Percentiles rank a stretch among this genome's conserved stretches.
These are phyloP conservation scores for Trametes cubensis DNA, from an alignment of 768 basidiomycete genomes.

Conservation along the genomic window DNA sequence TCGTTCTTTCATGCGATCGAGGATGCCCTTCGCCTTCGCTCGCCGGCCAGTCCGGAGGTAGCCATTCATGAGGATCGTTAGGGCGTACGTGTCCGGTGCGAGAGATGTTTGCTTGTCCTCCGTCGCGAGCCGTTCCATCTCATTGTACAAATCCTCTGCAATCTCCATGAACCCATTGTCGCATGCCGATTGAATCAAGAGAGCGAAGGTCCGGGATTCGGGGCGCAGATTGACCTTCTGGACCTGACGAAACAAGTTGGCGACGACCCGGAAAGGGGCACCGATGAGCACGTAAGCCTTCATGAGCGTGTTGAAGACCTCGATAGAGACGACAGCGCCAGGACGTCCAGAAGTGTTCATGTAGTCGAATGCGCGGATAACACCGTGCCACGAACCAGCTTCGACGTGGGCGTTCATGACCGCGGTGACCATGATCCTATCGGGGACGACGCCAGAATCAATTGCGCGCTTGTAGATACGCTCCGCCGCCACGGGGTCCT, in stretches of 20 bases:
- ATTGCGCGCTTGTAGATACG: conserved; percentile 66
- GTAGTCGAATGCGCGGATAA: conserved; percentile 69
- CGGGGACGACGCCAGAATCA: conserved; percentile 61
- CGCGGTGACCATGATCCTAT: conserved; percentile 64
- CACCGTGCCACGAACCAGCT: conserved; percentile 77
- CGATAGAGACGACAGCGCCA: conserved; percentile 50
- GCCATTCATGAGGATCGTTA: conserved; percentile 77
- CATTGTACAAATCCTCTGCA: conserved; percentile 65
- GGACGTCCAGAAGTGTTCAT: conserved; percentile 43
- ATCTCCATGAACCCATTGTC: conserved; percentile 65
- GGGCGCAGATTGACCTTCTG: conserved; percentile 54
- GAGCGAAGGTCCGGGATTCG: conserved; percentile 64
- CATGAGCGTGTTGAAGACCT: conserved; percentile 76
- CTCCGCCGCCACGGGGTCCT: conserved; percentile 68
- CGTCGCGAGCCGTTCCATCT: conserved; percentile 58
- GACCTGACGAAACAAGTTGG: conserved; percentile 61
- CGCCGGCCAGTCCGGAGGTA: conserved; percentile 61
- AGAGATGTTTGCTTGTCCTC: conserved; percentile 42
- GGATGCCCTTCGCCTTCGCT: conserved; percentile 60
- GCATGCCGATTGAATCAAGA: conserved; percentile 81
- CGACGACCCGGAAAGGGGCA: conserved; percentile 69
- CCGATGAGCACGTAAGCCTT: conserved; percentile 84
- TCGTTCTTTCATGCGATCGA: conserved; percentile 69
- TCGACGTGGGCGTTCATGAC: conserved; percentile 86
- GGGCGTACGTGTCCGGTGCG: conserved; percentile 56